A percentile compares a stretch with the other conserved stretches of the same genome.
phyloP scores from a whole-genome alignment of 805 yeast species.

The Lachancea sp. region DNA sequence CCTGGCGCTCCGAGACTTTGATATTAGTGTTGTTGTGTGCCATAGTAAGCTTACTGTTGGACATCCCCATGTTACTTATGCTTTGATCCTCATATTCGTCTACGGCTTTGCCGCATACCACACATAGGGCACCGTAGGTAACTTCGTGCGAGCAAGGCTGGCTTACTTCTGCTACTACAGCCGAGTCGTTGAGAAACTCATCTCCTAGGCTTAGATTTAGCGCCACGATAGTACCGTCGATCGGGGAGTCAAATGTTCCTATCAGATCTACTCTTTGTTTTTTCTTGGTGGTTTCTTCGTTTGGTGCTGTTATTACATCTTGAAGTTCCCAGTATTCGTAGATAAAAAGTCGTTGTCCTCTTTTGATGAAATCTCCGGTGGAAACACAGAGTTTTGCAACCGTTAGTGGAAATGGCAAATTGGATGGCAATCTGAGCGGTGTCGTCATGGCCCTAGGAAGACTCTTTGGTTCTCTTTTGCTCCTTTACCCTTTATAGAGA shows the following conservation, averaged over 20 bases:
- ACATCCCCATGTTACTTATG: conserved; percentile 46
- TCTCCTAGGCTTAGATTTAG: conserved; percentile 53
- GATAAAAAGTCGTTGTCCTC: conserved; percentile 34
- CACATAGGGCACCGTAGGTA: conserved; percentile 93
- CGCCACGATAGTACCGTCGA: conserved; percentile 57
- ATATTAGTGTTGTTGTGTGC: conserved; percentile 82
- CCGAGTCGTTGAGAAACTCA: conserved; percentile 42
- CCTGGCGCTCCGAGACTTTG: conserved; percentile 80
- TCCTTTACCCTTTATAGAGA: too few relatives aligned
- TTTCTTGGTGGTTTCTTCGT: conserved; percentile 17
- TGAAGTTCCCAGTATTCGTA: conserved; percentile 44
- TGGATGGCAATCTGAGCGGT: conserved; percentile 7
- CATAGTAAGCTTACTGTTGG: conserved; percentile 46
- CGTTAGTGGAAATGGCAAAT: conserved; percentile 37
- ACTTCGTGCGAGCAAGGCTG: conserved; percentile 92
- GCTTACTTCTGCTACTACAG: conserved; percentile 47
- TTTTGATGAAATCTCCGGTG: conserved; percentile 32
- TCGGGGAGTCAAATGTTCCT: conserved; percentile 77
- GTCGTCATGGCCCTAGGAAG: too few relatives aligned
- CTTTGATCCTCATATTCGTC: conserved; percentile 68
- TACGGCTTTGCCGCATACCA: conserved; percentile 79
- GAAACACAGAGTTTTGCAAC: conserved; percentile 31
- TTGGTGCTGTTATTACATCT: conserved; percentile 29
- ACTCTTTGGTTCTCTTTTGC: too few relatives aligned
- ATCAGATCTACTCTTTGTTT: conserved; percentile 52